phyloP scores from a whole-genome alignment of 2,329 filamentous ascomycete species.

The Blastomyces silverae region DNA sequence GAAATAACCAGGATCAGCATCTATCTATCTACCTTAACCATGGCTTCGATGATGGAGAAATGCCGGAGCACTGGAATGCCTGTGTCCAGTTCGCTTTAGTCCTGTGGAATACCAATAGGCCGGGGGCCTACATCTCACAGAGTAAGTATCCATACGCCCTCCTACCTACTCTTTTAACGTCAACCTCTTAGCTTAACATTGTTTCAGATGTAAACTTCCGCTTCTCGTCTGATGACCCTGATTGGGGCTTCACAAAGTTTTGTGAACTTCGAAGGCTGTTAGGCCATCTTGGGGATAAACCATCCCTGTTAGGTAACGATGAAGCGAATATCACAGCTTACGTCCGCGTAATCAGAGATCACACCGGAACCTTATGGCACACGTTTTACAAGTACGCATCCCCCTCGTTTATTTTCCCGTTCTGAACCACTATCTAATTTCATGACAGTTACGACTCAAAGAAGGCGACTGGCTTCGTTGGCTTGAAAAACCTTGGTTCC shows the following conservation, averaged over 20 bases:
- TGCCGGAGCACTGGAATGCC: conserved; percentile 14
- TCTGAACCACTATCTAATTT: conserved; percentile 15
- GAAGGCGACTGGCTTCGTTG: conserved; percentile 85
- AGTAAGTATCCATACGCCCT: not conserved
- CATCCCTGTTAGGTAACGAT: conserved; percentile 26
- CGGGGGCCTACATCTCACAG: not conserved
- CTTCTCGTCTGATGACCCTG: conserved; percentile 7
- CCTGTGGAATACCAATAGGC: conserved; percentile 17
- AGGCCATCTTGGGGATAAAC: conserved; percentile 5
- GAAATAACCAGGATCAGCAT: conserved; percentile 12
- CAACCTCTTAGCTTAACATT: not conserved
- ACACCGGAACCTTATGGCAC: conserved; percentile 29
- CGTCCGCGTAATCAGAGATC: conserved; percentile 28
- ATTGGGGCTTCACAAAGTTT: conserved; percentile 18
- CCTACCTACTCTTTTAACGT: not conserved
- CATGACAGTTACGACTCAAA: conserved; percentile 71
- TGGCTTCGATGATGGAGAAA: conserved; percentile 14
- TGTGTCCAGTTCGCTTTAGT: conserved; percentile 17
- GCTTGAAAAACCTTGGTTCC: conserved; percentile 84
- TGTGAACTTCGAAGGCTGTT: conserved; percentile 14
- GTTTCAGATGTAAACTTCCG: conserved; percentile 13
- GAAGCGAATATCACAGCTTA: conserved; percentile 28
- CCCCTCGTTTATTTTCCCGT: not conserved
- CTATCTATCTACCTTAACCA: conserved; percentile 16
- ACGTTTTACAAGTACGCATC: conserved; percentile 16